These are phyloP conservation scores for Penicillium maclennaniae DNA, from an alignment of 495 filamentous ascomycete species.

Conservation along the genomic window DNA sequence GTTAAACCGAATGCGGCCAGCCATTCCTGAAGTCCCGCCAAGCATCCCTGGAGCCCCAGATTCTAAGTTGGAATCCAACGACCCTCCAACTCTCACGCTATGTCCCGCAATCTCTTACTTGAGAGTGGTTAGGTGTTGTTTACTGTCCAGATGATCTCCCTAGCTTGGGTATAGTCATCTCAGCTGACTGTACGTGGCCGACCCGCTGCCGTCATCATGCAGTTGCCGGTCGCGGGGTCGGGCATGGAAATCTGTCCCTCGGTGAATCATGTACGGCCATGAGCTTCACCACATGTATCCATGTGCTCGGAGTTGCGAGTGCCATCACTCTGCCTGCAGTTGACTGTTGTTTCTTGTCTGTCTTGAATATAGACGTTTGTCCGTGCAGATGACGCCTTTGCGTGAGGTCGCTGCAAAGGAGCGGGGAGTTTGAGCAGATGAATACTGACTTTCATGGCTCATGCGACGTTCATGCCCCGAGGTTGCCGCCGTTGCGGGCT, in stretches of 20 bases:
- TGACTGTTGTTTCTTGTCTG: background rate
- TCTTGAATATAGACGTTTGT: background rate
- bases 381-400: background rate
- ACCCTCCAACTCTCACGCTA: background rate
- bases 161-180: background rate
- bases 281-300: background rate
- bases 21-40: constrained; percentile 6
- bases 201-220: constrained; percentile 1
- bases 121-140: background rate
- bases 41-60: background rate
- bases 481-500: background rate
- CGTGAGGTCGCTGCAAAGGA: background rate
- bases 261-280: background rate
- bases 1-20: background rate
- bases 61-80: background rate
- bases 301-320: background rate
- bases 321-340: background rate
- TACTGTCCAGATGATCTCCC: constrained; percentile 4
- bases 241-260: background rate
- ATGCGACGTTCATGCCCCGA: background rate
- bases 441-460: background rate
- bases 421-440: background rate
- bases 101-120: background rate
- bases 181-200: constrained; percentile 1
- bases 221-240: background rate